phyloP scores from a whole-genome alignment of 2,329 filamentous ascomycete genomes.

The Fusarium oligoseptatum region DNA sequence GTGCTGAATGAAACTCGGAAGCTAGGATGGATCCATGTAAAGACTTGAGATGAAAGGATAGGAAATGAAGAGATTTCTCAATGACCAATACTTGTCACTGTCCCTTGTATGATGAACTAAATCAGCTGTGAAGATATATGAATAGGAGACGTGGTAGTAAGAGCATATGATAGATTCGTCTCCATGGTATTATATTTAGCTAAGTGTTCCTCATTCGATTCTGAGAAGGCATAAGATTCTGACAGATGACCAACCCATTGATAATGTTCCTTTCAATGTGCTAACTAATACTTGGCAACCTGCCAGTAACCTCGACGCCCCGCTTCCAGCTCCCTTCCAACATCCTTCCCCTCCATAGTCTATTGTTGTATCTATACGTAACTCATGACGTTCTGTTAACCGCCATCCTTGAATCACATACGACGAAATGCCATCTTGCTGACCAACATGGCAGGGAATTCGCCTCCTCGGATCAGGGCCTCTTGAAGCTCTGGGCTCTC shows the following conservation, averaged over 20 bases:
- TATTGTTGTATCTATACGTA: background rate
- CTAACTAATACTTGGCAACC: background rate
- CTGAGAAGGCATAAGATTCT: background rate
- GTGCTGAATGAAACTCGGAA: conserved; percentile 12
- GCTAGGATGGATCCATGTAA: conserved; percentile 33
- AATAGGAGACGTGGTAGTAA: background rate
- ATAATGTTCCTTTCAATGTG: background rate
- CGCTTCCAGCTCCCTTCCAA: background rate
- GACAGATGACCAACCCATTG: background rate
- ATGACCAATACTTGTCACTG: conserved; percentile 15
- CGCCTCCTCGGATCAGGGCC: conserved; percentile 28
- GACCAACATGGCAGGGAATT: conserved; percentile 39
- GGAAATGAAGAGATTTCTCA: conserved; percentile 43
- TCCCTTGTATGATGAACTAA: background rate
- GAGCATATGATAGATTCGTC: background rate
- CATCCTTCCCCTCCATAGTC: background rate
- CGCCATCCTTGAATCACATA: conserved; percentile 6
- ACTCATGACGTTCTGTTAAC: background rate
- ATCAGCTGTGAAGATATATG: background rate
- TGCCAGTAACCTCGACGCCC: conserved; percentile 19
- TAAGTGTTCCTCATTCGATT: background rate
- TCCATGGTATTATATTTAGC: background rate
- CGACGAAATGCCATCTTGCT: conserved; percentile 23
- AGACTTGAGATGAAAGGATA: conserved; percentile 44
- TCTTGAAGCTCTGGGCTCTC: conserved; percentile 24